Percentiles rank a stretch among this genome's conserved stretches.
Evolutionary conservation across 2,329 filamentous ascomycete genomes (phyloP).

Genomic region (Botrytis galanthina): DNA sequence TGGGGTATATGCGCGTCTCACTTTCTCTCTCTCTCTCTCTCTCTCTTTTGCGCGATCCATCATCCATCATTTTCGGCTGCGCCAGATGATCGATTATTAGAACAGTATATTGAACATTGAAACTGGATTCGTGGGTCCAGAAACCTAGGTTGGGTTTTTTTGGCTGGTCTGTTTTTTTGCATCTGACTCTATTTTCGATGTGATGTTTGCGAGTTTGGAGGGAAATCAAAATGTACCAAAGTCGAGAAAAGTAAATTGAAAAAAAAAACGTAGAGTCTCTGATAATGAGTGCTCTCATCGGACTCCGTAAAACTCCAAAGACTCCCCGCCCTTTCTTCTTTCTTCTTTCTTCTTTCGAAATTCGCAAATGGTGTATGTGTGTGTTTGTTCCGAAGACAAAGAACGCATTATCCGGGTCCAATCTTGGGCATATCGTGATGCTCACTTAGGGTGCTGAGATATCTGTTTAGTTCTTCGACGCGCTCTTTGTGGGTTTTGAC

Average conservation of each 20-base stretch:
- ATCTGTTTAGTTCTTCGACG: slow-evolving; percentile 92
- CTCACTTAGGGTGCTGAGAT: slow-evolving; percentile 86
- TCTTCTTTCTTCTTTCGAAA: background rate
- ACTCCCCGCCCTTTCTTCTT: background rate
- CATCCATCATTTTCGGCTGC: background rate
- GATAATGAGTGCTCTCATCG: background rate
- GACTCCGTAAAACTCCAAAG: background rate
- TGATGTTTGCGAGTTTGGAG: background rate
- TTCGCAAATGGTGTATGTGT: background rate
- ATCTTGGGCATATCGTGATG: slow-evolving; percentile 89
- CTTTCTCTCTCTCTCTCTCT: background rate
- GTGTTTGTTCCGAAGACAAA: background rate
- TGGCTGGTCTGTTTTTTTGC: background rate
- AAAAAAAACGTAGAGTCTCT: background rate
- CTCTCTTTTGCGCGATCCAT: background rate
- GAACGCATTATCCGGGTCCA: slow-evolving; percentile 52
- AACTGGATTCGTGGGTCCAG: background rate
- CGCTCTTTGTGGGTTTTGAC: slow-evolving; percentile 96
- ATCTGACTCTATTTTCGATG: background rate
- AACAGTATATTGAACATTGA: background rate
- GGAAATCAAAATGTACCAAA: background rate
- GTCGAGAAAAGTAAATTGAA: background rate
- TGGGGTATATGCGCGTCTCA: background rate
- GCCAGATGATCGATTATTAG: background rate
- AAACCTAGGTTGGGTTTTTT: background rate